Base-by-base conservation (phyloP, 1,284 basidiomycete species). In the Marasmius tenuissimus region DNA sequence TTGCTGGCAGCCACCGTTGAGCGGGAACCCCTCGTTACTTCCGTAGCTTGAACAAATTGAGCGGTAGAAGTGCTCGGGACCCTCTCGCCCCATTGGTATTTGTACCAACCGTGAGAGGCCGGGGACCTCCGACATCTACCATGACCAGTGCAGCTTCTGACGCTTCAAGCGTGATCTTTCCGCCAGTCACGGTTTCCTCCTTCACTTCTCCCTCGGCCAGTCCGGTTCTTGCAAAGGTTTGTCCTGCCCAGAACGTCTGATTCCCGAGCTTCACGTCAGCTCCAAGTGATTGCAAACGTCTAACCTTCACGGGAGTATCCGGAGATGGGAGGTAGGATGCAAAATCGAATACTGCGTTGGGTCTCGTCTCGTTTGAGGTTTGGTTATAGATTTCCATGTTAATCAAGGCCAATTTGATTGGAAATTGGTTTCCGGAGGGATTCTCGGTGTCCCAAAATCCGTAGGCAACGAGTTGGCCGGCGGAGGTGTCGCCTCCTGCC, bases 301-400 rank as follows among this genome's bases (percentile, higher is more conserved):
- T 73, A 52, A 79, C 73, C 4, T 62, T 75, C 10, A 79, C 71
- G 34, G 67, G 54, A 35, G 63, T 67, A 40, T 68, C 63, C 10
- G 62, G 51, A 10, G 68, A 60, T 27, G 67, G 66, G 57, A 80
- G 61, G 65, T 75, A 79, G 3, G 73, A 69, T 10, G 78, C 79
- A 34, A 84, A 76, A 63, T 84, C 78, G 57, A 84, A 77, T 4
- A 73, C 72, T 11, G 75, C 68, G 7, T 61, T 69, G 16, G 82
- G 81, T 14, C 81, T 75, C 18, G 72, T 65, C 12, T 68, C 72
- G 0, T 68, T 66, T 33, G 77, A 72, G 0, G 81, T 83, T 50
- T 77, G 72, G 61, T 83, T 83, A 67, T 75, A 83, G 12, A 82
- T 79, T 60, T 84, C 69, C 49, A 83, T 66, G 59, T 83, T 83